Base-by-base conservation (phyloP, 352 stramenopile genomes). In the Proteromonas lacertae region DNA sequence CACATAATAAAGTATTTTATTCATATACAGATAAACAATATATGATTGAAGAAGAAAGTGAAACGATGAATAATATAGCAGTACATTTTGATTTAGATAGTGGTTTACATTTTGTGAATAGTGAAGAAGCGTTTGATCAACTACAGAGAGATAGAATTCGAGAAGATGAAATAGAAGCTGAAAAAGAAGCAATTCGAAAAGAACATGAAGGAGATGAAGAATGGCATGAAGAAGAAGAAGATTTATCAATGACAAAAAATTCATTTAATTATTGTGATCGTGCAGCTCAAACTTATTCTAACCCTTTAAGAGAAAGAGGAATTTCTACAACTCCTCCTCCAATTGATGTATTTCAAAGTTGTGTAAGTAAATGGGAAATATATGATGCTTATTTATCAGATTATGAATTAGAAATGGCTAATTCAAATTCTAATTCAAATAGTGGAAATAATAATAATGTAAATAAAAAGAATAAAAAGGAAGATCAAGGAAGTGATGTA, bases 241-340 rank as follows among this genome's bases (percentile, higher is more conserved):
- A 34, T 1, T 32, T 38, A 36, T 38, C 57, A 28, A 76, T 59
- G 2, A 62, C 70, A 7, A 92, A 90, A 48, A 93, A 92, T 56
- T 75, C 91, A 59, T 93, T 92, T 55, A 92, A 92, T 54, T 92
- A 90, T 53, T 84, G 69, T 26, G 76, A 92, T 45, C 64, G 80
- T 28, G 74, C 77, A 8, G 77, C 75, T n/a, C 79, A 93, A 57
- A 93, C 79, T 5, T 89, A 90, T 46, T 91, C 77, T 17, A 88
- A 90, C 43, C 67, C 70, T 14, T 46, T 86, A 38, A 61, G 68
- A 20, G 66, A 74, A 48, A 64, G 73, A 21, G 70, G 67, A 0
- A 67, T 91, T 17, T 60, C 76, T 45, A 92, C 77, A 0, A 66
- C 90, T 43, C 77, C 79, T 10, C 76, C 77, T 1, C 72, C 76